These are phyloP conservation scores for Bathelium albidoporum DNA, from an alignment of 495 filamentous ascomycete genomes.

Conservation along the genomic window DNA sequence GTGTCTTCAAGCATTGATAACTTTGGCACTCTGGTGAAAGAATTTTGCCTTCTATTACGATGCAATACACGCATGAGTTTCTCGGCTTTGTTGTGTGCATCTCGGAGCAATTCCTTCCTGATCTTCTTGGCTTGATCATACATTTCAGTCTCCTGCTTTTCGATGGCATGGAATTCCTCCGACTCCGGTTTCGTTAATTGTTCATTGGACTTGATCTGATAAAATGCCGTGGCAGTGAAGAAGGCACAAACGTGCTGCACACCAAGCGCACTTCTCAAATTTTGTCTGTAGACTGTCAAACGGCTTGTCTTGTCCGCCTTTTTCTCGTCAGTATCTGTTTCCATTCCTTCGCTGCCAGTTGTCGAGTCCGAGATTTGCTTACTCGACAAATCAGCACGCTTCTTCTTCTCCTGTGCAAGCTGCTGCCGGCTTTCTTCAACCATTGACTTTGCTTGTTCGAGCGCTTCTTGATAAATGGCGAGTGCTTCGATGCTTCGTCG, in stretches of 20 bases:
- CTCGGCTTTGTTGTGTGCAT: slow-evolving; percentile 23
- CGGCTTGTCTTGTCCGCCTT: slow-evolving; percentile 35
- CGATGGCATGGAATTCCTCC: slow-evolving; percentile 51
- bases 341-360: slow-evolving; percentile 16
- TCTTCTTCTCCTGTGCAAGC: slow-evolving; percentile 41
- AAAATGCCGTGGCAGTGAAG: slow-evolving; percentile 74
- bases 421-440: slow-evolving; percentile 57
- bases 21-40: slow-evolving; percentile 55
- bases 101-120: slow-evolving; percentile 59
- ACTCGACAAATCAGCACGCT: slow-evolving; percentile 19
- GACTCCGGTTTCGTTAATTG: slow-evolving; percentile 52
- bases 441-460: slow-evolving; percentile 42
- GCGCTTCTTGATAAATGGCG: slow-evolving; percentile 52
- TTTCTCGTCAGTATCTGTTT: slow-evolving; percentile 35
- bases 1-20: slow-evolving; percentile 40
- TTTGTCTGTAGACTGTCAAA: slow-evolving; percentile 50
- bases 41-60: slow-evolving; percentile 36
- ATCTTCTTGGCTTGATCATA: slow-evolving; percentile 71
- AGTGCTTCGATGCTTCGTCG: slow-evolving; percentile 46
- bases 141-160: slow-evolving; percentile 55
- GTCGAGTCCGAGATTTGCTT: not conserved
- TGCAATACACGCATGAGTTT: slow-evolving; percentile 43
- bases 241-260: slow-evolving; percentile 73
- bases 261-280: slow-evolving; percentile 62
- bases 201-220: slow-evolving; percentile 63